Conservation (phyloP, 2,329 filamentous ascomycete genomes). For the Pezizomycotina sp. region DNA sequence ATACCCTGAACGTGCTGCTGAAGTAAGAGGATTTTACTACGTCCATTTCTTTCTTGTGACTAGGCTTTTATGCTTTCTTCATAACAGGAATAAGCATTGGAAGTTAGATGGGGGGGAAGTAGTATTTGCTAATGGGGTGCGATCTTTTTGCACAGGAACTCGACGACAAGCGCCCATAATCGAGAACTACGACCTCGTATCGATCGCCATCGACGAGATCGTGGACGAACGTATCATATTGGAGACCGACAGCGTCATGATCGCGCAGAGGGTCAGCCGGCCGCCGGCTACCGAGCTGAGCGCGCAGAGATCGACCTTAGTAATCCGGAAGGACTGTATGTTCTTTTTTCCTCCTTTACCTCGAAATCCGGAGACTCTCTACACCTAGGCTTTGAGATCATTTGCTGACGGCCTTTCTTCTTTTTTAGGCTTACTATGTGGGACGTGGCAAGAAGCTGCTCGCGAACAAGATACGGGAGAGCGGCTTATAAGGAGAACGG, state of each 20-base stretch:
- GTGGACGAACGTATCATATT: slow-evolving; percentile 91
- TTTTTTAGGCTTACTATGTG: too few species aligned
- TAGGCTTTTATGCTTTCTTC: slow-evolving; percentile 5
- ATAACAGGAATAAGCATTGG: slow-evolving; percentile 1
- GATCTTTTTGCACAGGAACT: slow-evolving; percentile 57
- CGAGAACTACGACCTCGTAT: slow-evolving; percentile 95
- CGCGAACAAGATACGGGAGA: too few species aligned
- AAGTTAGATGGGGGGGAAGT: not conserved
- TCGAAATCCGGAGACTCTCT: too few species aligned
- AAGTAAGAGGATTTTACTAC: slow-evolving; percentile 46
- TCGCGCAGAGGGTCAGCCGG: slow-evolving; percentile 80
- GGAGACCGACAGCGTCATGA: slow-evolving; percentile 88
- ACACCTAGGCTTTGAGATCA: too few species aligned
- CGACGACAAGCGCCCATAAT: slow-evolving; percentile 95
- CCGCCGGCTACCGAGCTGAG: slow-evolving; percentile 63
- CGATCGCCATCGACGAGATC: slow-evolving; percentile 86
- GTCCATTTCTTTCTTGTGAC: not conserved
- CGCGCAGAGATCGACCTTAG: slow-evolving; percentile 16
- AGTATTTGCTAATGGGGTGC: too few species aligned
- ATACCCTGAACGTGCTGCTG: slow-evolving; percentile 76
- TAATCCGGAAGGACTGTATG: slow-evolving; percentile 18
- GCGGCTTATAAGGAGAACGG: too few species aligned
- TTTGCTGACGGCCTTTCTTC: too few species aligned
- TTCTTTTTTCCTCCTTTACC: not conserved
- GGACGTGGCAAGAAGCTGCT: too few species aligned